Evolutionary conservation across 257 asterid genomes (phyloP), one percentile per base, ranked within the genome.

Genomic region (Hygrophila difformis): DNA sequence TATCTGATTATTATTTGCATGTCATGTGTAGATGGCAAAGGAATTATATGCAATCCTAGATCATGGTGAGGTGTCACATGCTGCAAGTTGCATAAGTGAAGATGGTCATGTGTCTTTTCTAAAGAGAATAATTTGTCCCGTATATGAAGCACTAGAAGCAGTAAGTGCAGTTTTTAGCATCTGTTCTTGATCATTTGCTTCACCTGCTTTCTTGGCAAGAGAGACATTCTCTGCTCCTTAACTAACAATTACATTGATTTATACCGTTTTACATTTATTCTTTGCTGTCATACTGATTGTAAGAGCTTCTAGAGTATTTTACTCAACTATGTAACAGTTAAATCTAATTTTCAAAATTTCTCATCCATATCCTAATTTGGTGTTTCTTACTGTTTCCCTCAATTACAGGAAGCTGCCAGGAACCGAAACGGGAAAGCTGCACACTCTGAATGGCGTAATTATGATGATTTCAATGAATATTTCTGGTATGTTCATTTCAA

Each of bases 401-500:
- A 24, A 53, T 41, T 58, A 53, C 67, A 89, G 98, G 98, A 89
- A 77, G 81, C 96, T 59, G 74, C 37, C 1, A 73, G 64, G 51
- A 70, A 77, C 67, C 78, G 71, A 58, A 72, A 69, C 63, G 98
- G 98, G 61, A 89, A 85, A 71, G 87, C 96, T 60, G 86, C 94
- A 13, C 98, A 89, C 71, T 85, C 98, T 15, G 61, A 63, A 59
- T 89, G 98, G 98, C 74, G 98, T 59, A 89, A 89, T 65, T 89
- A 89, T 65, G 98, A 89, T 12, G 98, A 89, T 63, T 89, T 89
- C 61, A 89, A 89, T 45, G 98, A 89, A 63, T 89, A 77, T 72
- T 89, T 89, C 77, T 89, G 98, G 98, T 85, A 13, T 33, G 73
- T 38, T 37, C n/a, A n/a, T n/a, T n/a, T n/a, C n/a, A n/a, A n/a